Percentiles rank a stretch among this genome's conserved stretches.
Evolutionary conservation across 192 early-diverging fungal genomes (phyloP).

Genomic region (Coemansia sp.): DNA sequence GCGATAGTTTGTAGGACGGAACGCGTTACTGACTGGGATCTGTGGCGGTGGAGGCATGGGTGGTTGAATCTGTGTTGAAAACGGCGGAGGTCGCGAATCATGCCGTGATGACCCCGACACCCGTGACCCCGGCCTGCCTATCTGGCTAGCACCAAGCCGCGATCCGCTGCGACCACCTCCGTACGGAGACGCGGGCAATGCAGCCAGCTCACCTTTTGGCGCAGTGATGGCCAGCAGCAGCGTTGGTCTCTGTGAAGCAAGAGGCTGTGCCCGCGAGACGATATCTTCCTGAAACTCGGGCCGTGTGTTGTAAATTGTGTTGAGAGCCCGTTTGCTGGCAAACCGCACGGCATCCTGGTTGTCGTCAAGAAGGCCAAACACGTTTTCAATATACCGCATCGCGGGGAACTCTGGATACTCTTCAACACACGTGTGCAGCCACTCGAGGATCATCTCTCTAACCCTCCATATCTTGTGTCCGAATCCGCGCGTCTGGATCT

Average conservation of each 20-base stretch:
- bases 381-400: constrained; percentile 22
- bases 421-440: constrained; percentile 35
- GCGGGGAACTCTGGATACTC: constrained; percentile 42
- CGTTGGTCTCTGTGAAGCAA: constrained; percentile 23
- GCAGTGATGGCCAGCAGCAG: constrained; percentile 44
- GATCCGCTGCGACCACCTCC: constrained; percentile 43
- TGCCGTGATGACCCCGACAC: constrained; percentile 15
- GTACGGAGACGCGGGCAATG: constrained; percentile 35
- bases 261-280: constrained; percentile 19
- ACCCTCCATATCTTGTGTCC: constrained; percentile 50
- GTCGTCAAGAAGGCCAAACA: constrained; percentile 43
- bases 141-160: constrained; percentile 24
- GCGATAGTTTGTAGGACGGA: constrained; percentile 15
- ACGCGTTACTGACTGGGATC: constrained; percentile 8
- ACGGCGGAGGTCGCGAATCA: constrained; percentile 25
- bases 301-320: constrained; percentile 44
- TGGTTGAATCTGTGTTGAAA: background rate
- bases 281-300: constrained; percentile 44
- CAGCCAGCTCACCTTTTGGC: constrained; percentile 33
- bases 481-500: constrained; percentile 46
- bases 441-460: constrained; percentile 51
- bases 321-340: constrained; percentile 41
- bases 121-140: constrained; percentile 42
- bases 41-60: constrained; percentile 15
- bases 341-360: constrained; percentile 51